These are phyloP conservation scores for Mycena alexandri DNA, from an alignment of 768 basidiomycete genomes.

Conservation along the genomic window DNA sequence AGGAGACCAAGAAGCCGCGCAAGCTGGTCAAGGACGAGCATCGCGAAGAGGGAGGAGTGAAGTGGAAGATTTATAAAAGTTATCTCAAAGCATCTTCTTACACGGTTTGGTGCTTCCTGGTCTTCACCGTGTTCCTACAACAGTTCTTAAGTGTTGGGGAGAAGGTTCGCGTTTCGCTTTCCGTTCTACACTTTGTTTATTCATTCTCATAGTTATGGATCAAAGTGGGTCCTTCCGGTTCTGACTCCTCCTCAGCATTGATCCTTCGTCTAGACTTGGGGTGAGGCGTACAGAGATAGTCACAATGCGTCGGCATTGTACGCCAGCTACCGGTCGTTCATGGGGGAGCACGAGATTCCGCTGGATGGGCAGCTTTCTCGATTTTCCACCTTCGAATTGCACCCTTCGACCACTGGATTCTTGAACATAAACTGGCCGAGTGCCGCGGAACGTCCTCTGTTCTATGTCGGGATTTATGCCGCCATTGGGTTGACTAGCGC, in stretches of 20 bases:
- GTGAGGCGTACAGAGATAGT: slow-evolving; percentile 33
- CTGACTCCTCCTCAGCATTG: neutral
- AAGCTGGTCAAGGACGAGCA: slow-evolving; percentile 88
- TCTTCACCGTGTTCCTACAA: slow-evolving; percentile 57
- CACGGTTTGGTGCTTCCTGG: slow-evolving; percentile 74
- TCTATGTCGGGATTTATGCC: slow-evolving; percentile 79
- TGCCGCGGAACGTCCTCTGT: slow-evolving; percentile 72
- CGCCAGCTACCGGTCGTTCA: slow-evolving; percentile 20
- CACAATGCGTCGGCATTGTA: slow-evolving; percentile 15
- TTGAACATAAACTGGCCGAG: slow-evolving; percentile 57
- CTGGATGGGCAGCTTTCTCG: slow-evolving; percentile 31
- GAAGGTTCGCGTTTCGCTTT: slow-evolving; percentile 49
- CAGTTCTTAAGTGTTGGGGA: slow-evolving; percentile 67
- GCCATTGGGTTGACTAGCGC: slow-evolving; percentile 57
- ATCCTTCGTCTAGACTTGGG: slow-evolving; percentile 27
- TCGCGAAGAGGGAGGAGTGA: slow-evolving; percentile 79
- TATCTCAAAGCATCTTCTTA: slow-evolving; percentile 85
- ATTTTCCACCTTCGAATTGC: slow-evolving; percentile 39
- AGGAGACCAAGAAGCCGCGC: slow-evolving; percentile 69
- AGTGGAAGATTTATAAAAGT: slow-evolving; percentile 77
- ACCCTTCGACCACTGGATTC: slow-evolving; percentile 40
- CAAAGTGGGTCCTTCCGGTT: slow-evolving; percentile 48
- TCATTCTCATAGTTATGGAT: slow-evolving; percentile 67
- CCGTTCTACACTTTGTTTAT: neutral
- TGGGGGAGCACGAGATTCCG: slow-evolving; percentile 26